A percentile compares a stretch with the other conserved stretches of the same genome.
Evolutionary conservation across 2,329 filamentous ascomycete species (phyloP).

Genomic region (Ramularia endophylla): DNA sequence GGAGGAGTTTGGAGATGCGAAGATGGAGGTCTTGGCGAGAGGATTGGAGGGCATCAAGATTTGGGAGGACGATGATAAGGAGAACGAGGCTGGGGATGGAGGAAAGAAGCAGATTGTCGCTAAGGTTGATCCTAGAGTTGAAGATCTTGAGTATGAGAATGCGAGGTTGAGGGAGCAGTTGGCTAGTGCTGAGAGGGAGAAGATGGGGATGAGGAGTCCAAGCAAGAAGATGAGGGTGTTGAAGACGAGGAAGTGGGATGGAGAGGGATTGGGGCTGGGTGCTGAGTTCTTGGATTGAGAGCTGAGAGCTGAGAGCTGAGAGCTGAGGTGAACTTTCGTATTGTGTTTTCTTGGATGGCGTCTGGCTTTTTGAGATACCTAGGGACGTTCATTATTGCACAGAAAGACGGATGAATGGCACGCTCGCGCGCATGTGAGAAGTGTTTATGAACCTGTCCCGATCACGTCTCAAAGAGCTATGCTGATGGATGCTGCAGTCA

Average conservation of each 20-base stretch:
- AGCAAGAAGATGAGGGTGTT: slow-evolving; percentile 46
- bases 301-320: background rate
- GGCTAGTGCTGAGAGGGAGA: slow-evolving; percentile 37
- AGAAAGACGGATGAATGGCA: no score
- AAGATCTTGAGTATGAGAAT: slow-evolving; percentile 43
- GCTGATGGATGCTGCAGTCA: no score
- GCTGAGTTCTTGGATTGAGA: slow-evolving; percentile 5
- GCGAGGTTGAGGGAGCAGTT: slow-evolving; percentile 36
- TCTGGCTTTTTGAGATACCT: no score
- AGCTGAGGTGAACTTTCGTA: background rate
- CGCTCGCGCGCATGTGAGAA: no score
- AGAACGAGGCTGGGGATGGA: slow-evolving; percentile 12
- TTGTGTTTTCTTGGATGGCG: background rate
- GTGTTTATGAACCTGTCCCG: no score
- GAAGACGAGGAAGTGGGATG: slow-evolving; percentile 45
- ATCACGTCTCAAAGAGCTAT: no score
- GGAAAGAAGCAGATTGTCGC: slow-evolving; percentile 5
- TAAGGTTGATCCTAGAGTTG: slow-evolving; percentile 13
- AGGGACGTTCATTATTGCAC: no score
- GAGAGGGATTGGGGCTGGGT: slow-evolving; percentile 28
- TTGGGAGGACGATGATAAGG: slow-evolving; percentile 37
- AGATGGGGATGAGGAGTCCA: slow-evolving; percentile 35
- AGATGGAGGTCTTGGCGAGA: slow-evolving; percentile 67
- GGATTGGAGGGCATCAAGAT: slow-evolving; percentile 37
- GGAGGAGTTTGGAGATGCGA: slow-evolving; percentile 82